Evolutionary conservation across 495 filamentous ascomycete species (phyloP), one percentile per base, ranked within the genome.

Genomic region (Podospora pseudoanserina): DNA sequence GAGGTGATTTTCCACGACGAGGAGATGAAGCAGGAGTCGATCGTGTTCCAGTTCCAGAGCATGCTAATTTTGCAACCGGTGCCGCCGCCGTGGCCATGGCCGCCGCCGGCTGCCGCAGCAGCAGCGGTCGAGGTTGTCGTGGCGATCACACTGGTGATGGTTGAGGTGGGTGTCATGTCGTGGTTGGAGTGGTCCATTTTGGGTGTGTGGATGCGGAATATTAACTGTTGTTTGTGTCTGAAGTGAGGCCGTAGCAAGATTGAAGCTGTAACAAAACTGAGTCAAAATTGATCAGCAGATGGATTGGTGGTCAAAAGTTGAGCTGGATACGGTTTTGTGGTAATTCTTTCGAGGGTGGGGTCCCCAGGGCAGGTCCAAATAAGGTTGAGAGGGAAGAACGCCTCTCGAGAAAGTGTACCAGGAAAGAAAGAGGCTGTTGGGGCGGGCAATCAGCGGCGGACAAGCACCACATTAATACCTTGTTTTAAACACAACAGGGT

Each of bases 31-130:
- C 88, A 92, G 4, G 88, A 72, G 73, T 90, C 85, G 34, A 90
- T 76, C 0, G 86, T 89, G 66, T 87, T 78, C 89, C 89, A 91
- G 68, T 92, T 91, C 89, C 88, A 91, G 0, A 90, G 75, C 89
- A 91, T 92, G 55, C n/a, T 20, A 58, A 58, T 58, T 26, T 58
- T 58, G 55, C 55, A 58, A 3, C 55, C 55, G 55, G n/a, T 58
- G n/a, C 55, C 55, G 16, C 55, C 23, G 23, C 55, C 55, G 9
- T 15, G 7, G 5, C 55, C 23, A 18, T 23, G 18, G 55, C 13
- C 55, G 6, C 55, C 55, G n/a, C 55, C 55, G n/a, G 23, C 23
- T 4, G 55, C 55, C 6, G 55, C 55, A 18, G 55, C 54, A 18
- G 54, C 55, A 26, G 55, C 55, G 18, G 55, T 58, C 15, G 39